Evolutionary conservation across 2,329 filamentous ascomycete genomes (phyloP), one percentile per base, ranked within the genome.

Genomic region (Triangularia verruculosa): DNA sequence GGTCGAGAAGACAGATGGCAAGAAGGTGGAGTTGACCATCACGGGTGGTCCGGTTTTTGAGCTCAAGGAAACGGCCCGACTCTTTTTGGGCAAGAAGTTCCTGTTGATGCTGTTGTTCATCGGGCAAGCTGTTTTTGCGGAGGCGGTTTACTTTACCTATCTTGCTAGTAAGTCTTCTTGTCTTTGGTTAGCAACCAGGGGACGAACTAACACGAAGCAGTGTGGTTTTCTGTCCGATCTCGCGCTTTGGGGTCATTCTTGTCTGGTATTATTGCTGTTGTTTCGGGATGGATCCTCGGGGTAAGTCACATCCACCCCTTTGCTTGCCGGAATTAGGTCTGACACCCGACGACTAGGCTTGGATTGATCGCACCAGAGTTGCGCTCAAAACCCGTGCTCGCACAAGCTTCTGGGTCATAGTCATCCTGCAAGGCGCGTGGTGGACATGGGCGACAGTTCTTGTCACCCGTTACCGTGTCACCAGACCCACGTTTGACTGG

Each of bases 111-210:
- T 91, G 2, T 80, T 88, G 0, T 85, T 89, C 67, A 91, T 92
- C 43, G 86, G 86, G 1, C 87, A 91, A 67, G 86, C 86, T 0
- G 89, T 90, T 0, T 92, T 89, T 71, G 78, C 87, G 0, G 89
- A 92, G 72, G 86, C 89, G 0, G 88, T 92, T 0, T 90, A 88
- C 74, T 91, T 88, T 73, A 91, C 89, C 0, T 92, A 88, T 64
- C 77, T 88, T 7, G 79, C 81, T 8, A 67, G 79, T 78, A 60
- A 69, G 76, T 73, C 9, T 13, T 8, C 1, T 17, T 3, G 4
- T 15, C n/a, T 3, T 11, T 17, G 17, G 32, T 47, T 17, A 20
- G 20, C n/a, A 12, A 4, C 11, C 4, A 8, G 39, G 39, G 5
- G 7, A 2, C 22, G 6, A 43, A 39, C 61, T 71, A 25, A 69